Evolutionary conservation across 2,329 filamentous ascomycete species (phyloP).

Genomic region (Penicillium sp.): DNA sequence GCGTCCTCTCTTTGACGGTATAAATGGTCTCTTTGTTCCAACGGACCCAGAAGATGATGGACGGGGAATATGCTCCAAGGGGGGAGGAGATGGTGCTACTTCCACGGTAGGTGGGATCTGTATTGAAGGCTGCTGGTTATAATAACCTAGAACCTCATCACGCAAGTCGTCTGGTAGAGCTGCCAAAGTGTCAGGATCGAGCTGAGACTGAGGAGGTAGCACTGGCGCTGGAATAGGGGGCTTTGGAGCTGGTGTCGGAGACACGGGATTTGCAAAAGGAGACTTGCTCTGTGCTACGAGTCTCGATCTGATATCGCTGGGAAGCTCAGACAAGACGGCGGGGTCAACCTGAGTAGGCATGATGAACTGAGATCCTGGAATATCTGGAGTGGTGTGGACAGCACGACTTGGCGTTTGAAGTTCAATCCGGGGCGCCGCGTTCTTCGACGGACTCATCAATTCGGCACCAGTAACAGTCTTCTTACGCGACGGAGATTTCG

Average conservation of each 20-base stretch:
- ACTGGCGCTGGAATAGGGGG: conserved; percentile 37
- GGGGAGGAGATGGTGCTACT: conserved; percentile 30
- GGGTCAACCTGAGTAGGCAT: conserved; percentile 80
- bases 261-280: conserved; percentile 25
- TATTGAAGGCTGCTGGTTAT: conserved; percentile 44
- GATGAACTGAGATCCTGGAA: conserved; percentile 86
- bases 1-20: conserved; percentile 68
- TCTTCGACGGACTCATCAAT: conserved; percentile 43
- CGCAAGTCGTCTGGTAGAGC: conserved; percentile 84
- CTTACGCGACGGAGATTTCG: conserved; percentile 32
- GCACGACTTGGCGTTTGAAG: conserved; percentile 34
- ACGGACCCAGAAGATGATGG: conserved; percentile 39
- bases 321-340: conserved; percentile 78
- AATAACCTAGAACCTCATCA: conserved; percentile 75
- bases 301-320: conserved; percentile 75
- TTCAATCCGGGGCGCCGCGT: conserved; percentile 28
- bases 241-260: conserved; percentile 29
- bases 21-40: conserved; percentile 49
- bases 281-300: conserved; percentile 61
- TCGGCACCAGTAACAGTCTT: conserved; percentile 26
- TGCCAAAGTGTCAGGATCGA: conserved; percentile 81
- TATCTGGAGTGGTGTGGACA: conserved; percentile 67
- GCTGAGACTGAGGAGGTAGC: conserved; percentile 67
- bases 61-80: conserved; percentile 47
- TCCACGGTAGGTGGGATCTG: conserved; percentile 14